phyloP scores from a whole-genome alignment of 345 rosid genomes.

The Mallotus nudiflorus region DNA sequence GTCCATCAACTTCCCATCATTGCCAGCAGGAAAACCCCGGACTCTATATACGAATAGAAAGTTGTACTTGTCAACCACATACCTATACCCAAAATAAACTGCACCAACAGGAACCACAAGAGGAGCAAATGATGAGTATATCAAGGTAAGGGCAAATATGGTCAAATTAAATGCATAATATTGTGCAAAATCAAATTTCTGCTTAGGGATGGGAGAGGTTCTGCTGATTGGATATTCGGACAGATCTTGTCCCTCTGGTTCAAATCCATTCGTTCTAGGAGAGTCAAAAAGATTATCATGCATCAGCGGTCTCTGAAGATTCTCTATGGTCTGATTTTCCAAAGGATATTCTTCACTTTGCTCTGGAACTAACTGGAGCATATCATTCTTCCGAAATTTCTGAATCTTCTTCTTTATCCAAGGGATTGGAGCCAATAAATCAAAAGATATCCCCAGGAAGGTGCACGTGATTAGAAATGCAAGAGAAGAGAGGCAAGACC shows the following conservation, averaged over 20 bases:
- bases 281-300: conserved; percentile 62
- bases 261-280: conserved; percentile 47
- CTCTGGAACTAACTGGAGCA: conserved; percentile 96
- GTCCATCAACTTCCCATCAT: conserved; percentile 98
- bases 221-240: conserved; percentile 78
- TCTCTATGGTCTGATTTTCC: conserved; percentile 57
- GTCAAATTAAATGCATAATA: conserved; percentile 95
- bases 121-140: conserved; percentile 89
- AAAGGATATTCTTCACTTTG: conserved; percentile 75
- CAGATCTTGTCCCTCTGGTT: conserved; percentile 67
- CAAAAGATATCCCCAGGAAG: conserved; percentile 91
- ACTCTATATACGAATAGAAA: conserved; percentile 92
- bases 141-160: conserved; percentile 87
- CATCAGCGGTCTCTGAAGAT: conserved; percentile 74
- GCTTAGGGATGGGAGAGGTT: conserved; percentile 89
- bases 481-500: conserved; percentile 89
- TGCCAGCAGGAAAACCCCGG: conserved; percentile 92
- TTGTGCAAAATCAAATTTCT: conserved; percentile 94
- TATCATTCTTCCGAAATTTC: conserved; percentile 86
- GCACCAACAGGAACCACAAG: conserved; percentile 95
- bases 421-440: conserved; percentile 88
- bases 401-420: conserved; percentile 93
- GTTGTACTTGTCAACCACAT: conserved; percentile 94
- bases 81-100: conserved; percentile 89
- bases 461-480: conserved; percentile 93